Percentiles rank a stretch among this genome's conserved stretches.
These are phyloP conservation scores for Rhododendron simsii DNA, from an alignment of 148 eudicot species.

Conservation along the genomic window DNA sequence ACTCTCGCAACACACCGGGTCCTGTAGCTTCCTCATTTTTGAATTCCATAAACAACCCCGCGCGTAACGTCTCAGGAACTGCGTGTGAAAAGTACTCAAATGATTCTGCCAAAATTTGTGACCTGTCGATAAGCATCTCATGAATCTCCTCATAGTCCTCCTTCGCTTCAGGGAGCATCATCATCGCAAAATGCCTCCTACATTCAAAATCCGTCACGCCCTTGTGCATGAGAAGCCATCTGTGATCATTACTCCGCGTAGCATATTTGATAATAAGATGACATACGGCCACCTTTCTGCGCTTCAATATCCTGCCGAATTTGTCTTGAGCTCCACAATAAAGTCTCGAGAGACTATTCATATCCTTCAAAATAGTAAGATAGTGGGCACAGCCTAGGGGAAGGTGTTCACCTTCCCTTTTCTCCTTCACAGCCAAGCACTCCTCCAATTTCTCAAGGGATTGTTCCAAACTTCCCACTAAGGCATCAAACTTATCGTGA, in stretches of 20 bases:
- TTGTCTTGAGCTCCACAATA: slow-evolving; percentile 37
- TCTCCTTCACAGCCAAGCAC: slow-evolving; percentile 14
- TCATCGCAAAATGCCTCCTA: slow-evolving; percentile 76
- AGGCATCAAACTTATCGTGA: slow-evolving; percentile 20
- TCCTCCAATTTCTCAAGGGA: slow-evolving; percentile 47
- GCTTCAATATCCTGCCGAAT: slow-evolving; percentile 46
- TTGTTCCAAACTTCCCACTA: slow-evolving; percentile 34
- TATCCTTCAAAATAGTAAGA: slow-evolving; percentile 63
- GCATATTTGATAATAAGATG: slow-evolving; percentile 53
- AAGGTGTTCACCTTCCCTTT: slow-evolving; percentile 22
- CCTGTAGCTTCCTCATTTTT: slow-evolving; percentile 94
- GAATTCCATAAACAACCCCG: slow-evolving; percentile 80
- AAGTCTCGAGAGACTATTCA: slow-evolving; percentile 40
- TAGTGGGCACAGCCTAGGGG: slow-evolving; percentile 43
- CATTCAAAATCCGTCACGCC: slow-evolving; percentile 67
- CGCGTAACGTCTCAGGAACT: slow-evolving; percentile 40
- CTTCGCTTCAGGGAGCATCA: slow-evolving; percentile 74
- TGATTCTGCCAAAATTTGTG: slow-evolving; percentile 71
- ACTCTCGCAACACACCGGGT: slow-evolving; percentile 89
- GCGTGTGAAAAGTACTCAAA: slow-evolving; percentile 70
- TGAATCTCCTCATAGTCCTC: slow-evolving; percentile 70
- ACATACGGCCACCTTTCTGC: slow-evolving; percentile 39
- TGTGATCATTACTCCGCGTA: slow-evolving; percentile 43
- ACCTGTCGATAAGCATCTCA: slow-evolving; percentile 91
- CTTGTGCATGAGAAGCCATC: slow-evolving; percentile 65